Evolutionary conservation across 768 basidiomycete genomes (phyloP).

Genomic region (Terana coerulea): DNA sequence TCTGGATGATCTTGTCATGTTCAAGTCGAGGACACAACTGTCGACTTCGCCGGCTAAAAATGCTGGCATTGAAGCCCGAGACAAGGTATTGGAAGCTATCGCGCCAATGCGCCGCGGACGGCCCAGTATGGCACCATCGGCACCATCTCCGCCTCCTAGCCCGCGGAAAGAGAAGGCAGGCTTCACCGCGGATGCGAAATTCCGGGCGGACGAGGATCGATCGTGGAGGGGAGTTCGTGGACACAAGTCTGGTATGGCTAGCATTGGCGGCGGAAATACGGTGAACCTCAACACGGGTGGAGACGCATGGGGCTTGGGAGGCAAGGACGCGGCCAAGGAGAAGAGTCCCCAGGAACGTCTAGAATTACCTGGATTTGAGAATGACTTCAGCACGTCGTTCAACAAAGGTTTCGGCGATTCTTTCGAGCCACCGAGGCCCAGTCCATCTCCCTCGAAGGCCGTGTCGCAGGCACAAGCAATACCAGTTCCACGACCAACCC

Average conservation of each 20-base stretch:
- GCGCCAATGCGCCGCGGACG: constrained; percentile 76
- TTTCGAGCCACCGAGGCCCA: constrained; percentile 33
- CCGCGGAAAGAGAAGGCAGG: constrained; percentile 21
- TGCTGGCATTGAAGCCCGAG: constrained; percentile 64
- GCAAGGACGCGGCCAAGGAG: constrained; percentile 11
- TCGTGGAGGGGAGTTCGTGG: constrained; percentile 21
- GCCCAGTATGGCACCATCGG: constrained; percentile 31
- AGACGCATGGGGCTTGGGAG: constrained; percentile 28
- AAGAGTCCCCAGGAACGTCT: constrained; percentile 4
- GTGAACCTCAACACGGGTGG: constrained; percentile 16
- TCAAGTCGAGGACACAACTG: constrained; percentile 26
- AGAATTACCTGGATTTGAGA: constrained; percentile 19
- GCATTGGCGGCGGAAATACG: constrained; percentile 10
- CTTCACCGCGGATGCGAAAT: constrained; percentile 22
- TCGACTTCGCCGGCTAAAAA: constrained; percentile 32
- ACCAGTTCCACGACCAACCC: constrained; percentile 19
- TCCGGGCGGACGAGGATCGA: constrained; percentile 27
- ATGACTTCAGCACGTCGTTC: constrained; percentile 21
- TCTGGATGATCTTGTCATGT: constrained; percentile 38
- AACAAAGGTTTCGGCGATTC: constrained; percentile 57
- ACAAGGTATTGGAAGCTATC: constrained; percentile 76
- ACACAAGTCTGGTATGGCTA: constrained; percentile 26
- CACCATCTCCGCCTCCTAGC: constrained; percentile 24
- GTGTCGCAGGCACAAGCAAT: constrained; percentile 10
- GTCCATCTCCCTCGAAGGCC: not conserved